These are phyloP conservation scores for Hypoxylon cercidicola DNA, from an alignment of 495 filamentous ascomycete species.

Conservation along the genomic window DNA sequence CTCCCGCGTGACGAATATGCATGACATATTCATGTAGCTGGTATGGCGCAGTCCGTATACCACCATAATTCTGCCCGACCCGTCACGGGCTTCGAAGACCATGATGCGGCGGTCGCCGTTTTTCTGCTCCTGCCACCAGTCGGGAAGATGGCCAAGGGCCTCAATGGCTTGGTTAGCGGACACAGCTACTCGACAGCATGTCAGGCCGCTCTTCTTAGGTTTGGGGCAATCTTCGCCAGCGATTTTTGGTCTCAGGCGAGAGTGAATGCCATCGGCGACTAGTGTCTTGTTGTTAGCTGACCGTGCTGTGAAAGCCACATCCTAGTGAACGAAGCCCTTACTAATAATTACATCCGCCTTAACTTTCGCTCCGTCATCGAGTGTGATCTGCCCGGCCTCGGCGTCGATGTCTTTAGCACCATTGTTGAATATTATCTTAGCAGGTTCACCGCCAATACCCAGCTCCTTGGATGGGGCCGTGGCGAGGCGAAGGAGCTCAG, in stretches of 20 bases:
- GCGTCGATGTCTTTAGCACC: constrained; percentile 51
- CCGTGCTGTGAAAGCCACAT: neutral
- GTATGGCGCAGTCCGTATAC: constrained; percentile 57
- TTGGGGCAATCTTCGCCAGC: constrained; percentile 49
- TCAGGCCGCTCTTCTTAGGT: constrained; percentile 60
- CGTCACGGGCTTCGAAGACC: constrained; percentile 49
- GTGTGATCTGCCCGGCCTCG: constrained; percentile 47
- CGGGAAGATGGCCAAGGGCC: constrained; percentile 37
- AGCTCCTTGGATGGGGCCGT: constrained; percentile 44
- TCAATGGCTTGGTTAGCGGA: constrained; percentile 54
- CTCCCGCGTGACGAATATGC: constrained; percentile 33
- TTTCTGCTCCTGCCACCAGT: constrained; percentile 44
- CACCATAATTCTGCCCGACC: constrained; percentile 57
- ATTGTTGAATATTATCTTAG: constrained; percentile 44
- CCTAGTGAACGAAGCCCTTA: constrained; percentile 4
- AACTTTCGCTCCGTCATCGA: constrained; percentile 48
- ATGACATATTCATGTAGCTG: constrained; percentile 48
- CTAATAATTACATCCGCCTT: constrained; percentile 60
- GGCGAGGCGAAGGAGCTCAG: constrained; percentile 48
- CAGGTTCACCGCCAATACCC: constrained; percentile 38
- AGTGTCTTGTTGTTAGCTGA: constrained; percentile 3
- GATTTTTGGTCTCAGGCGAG: constrained; percentile 50
- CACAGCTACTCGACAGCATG: constrained; percentile 63
- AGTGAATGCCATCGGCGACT: constrained; percentile 63
- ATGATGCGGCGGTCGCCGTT: constrained; percentile 44